Base-by-base conservation (phyloP, 1,284 basidiomycete genomes). In the Grifola frondosa region DNA sequence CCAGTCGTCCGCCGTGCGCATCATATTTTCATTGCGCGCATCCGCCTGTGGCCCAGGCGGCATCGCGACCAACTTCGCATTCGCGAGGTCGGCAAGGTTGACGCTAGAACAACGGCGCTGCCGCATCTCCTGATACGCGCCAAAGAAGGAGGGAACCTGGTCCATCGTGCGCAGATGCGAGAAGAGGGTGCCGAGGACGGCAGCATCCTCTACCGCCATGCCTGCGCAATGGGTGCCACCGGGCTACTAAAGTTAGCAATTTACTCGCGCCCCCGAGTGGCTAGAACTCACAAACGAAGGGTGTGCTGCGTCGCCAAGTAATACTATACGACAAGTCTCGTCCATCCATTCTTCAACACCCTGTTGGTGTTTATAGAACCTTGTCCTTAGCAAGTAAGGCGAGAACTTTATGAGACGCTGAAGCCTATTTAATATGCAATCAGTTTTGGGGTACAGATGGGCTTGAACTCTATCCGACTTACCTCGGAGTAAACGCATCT, bases 321-420 rank as follows among this genome's bases (percentile, higher is more conserved):
- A 58, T n/a, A 74, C 54, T 15, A 77, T 59, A 13, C 64, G 64
- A 3, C 67, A 67, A 19, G 63, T 65, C 0, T 66, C 54, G 48
- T 81, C 74, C 0, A 77, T 73, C 82, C 82, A 84, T 17, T 78
- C 70, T 30, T 80, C 74, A 9, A 78, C 58, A 6, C 66, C 63
- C 3, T 58, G 42, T 15, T 64, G 26, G 66, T 63, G 31, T 59
- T 61, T 62, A 28, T 68, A 54, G 36, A 20, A 58, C 44, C 15
- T 63, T 61, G 30, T 65, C 49, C 11, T 49, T 44, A 23, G 62
- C 58, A 24, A 63, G 57, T 19, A 5, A 63, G 64, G 73, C 64
- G 71, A 65, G 30, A 73, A 53, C 13, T 62, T 54, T 17, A 63
- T 61, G 3, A 82, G 49, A 44, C 69, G 73, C 25, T 63, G 63